Percentiles rank a stretch among this genome's conserved stretches.
Evolutionary conservation across 768 basidiomycete genomes (phyloP).

Genomic region (Coprinellus aureogranulatus): DNA sequence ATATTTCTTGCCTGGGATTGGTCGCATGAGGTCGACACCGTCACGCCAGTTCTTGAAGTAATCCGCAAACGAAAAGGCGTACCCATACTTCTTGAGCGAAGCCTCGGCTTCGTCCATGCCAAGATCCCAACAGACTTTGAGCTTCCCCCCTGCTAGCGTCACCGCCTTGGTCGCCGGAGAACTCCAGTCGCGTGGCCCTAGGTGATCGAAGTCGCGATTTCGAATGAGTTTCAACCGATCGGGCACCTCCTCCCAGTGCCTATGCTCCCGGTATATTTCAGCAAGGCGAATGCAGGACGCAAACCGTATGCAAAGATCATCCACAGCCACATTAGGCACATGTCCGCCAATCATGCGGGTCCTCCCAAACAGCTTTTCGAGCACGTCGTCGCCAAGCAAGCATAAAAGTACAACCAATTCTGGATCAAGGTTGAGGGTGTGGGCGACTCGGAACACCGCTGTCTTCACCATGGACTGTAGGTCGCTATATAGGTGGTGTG

Average conservation of each 20-base stretch:
- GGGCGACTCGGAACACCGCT: conserved; percentile 18
- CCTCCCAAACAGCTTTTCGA: conserved; percentile 27
- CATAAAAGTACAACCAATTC: conserved; percentile 16
- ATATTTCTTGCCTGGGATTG: conserved; percentile 23
- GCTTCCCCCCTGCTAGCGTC: not conserved
- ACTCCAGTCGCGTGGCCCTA: conserved; percentile 21
- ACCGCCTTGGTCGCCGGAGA: conserved; percentile 1
- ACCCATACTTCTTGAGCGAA: not conserved
- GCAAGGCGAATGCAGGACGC: conserved; percentile 18
- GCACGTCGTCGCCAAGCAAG: conserved; percentile 24
- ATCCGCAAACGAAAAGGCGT: not conserved
- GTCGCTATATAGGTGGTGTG: conserved; percentile 27
- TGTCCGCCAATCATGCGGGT: conserved; percentile 24
- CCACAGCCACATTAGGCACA: conserved; percentile 16
- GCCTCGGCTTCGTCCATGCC: not conserved
- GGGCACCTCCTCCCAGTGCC: conserved; percentile 17
- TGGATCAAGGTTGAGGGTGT: conserved; percentile 23
- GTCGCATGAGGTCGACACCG: conserved; percentile 21
- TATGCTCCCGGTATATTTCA: conserved; percentile 13
- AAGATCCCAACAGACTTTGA: not conserved
- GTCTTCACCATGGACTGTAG: conserved; percentile 28
- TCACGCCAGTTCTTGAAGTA: conserved; percentile 5
- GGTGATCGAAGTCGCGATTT: conserved; percentile 21
- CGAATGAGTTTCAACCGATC: conserved; percentile 19
- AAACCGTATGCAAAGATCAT: conserved; percentile 16